Evolutionary conservation across 495 filamentous ascomycete species (phyloP), one percentile per base, ranked within the genome.

Genomic region (Tirmania nivea): DNA sequence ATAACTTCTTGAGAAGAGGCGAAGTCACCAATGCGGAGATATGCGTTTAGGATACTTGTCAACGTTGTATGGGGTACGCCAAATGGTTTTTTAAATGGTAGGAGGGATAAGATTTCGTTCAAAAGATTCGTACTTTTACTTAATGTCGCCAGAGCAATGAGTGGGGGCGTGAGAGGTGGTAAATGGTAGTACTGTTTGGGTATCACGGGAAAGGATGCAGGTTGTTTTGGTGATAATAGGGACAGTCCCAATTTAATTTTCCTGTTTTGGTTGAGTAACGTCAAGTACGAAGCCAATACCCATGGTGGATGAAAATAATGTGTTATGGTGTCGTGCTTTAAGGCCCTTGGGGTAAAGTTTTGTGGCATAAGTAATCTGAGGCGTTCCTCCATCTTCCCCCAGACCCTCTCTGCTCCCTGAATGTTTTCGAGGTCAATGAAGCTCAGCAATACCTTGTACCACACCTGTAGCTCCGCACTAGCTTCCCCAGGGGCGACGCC

Each of bases 1-100:
- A 61, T 39, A 0, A 36, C 21, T 8, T 57, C 16, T 34, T 57
- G 55, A 11, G 59, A 58, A 0, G 37, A 45, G 10, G 16, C 36
- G 19, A 48, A 12, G 8, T 54, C 50, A 2, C 54, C 52, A 19
- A 61, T 54, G 12, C 51, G 50, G n/a, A 61, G 52, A 7, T 61
- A 55, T 8, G 58, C 58, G 10, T 61, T 61, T 19, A 61, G 11
- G 14, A 61, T 19, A 20, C 54, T 57, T 3, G 59, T 58, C 21
- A 51, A 61, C 35, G 21, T 53, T 10, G 31, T n/a, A 19, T 53
- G 51, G 2, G 54, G 48, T 12, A 54, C 35, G 19, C 14, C 39
- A 4, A 14, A 14, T 14, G 39, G 4, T 4, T 14, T 45, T 45
- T 45, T 45, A 14, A 45, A 19, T 19, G 39, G 39, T 4, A 45